A percentile compares a stretch with the other conserved stretches of the same genome.
phyloP scores from a whole-genome alignment of 345 rosid species.

The Populus ilicifolia region DNA sequence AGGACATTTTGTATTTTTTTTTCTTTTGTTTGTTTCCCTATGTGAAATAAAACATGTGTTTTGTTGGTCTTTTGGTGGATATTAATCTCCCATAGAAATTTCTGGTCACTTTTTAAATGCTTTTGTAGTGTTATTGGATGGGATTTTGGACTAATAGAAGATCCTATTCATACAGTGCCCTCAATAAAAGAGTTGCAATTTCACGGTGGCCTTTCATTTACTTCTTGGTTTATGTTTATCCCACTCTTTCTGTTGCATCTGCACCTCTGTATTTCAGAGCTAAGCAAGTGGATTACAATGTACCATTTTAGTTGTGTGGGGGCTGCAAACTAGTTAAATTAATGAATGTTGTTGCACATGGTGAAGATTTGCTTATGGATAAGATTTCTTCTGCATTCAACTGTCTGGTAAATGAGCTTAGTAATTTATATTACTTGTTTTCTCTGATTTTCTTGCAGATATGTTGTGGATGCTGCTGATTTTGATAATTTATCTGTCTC shows the following conservation, averaged over 20 bases:
- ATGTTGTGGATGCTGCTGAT: constrained; percentile 74
- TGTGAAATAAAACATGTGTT: not conserved
- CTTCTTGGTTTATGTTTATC: not conserved
- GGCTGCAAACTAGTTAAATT: not conserved
- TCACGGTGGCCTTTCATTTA: not conserved
- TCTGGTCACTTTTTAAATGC: not conserved
- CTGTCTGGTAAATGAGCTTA: not conserved
- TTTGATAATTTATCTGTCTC: constrained; percentile 55
- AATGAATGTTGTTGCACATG: not conserved
- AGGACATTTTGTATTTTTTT: not conserved
- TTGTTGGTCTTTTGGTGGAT: not conserved
- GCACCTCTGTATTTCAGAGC: not conserved
- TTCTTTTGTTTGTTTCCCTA: not conserved
- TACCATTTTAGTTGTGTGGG: not conserved
- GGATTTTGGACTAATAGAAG: not conserved
- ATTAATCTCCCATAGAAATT: not conserved
- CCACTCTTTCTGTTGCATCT: not conserved
- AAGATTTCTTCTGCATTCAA: no score
- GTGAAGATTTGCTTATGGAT: not conserved
- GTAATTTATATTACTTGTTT: not conserved
- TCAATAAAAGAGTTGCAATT: not conserved
- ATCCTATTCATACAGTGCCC: not conserved
- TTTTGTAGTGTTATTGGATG: not conserved
- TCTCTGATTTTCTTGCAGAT: constrained; percentile 31
- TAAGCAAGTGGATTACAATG: not conserved